Evolutionary conservation across 768 basidiomycete genomes (phyloP).

Genomic region (Russula sp.): DNA sequence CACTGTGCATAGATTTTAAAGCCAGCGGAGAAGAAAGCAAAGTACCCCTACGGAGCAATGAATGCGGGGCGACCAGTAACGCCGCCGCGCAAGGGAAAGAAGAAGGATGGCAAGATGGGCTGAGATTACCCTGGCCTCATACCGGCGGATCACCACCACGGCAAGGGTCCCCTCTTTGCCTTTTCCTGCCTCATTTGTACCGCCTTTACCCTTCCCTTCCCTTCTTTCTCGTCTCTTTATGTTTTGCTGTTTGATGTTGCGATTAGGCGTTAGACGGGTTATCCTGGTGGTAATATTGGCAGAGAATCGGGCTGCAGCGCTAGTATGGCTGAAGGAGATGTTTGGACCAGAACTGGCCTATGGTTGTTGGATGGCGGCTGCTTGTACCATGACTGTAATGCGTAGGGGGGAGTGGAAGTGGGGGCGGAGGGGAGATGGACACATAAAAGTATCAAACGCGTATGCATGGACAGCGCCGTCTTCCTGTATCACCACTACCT

Average conservation of each 20-base stretch:
- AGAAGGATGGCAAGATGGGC: conserved; percentile 78
- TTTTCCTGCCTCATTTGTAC: conserved; percentile 15
- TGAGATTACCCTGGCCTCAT: conserved; percentile 18
- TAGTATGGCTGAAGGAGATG: conserved; percentile 14
- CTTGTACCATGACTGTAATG: conserved; percentile 20
- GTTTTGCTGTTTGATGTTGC: conserved; percentile 19
- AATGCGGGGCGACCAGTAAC: conserved; percentile 86
- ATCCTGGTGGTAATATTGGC: conserved; percentile 20
- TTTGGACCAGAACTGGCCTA: conserved; percentile 10
- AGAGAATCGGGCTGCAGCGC: conserved; percentile 16
- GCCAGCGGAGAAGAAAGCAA: conserved; percentile 97
- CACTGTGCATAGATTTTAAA: conserved; percentile 71
- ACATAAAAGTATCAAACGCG: conserved; percentile 20
- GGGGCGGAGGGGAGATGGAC: conserved; percentile 12
- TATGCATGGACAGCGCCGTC: conserved; percentile 17
- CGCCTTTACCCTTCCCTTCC: conserved; percentile 14
- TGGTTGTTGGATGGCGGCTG: conserved; percentile 8
- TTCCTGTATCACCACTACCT: conserved; percentile 14
- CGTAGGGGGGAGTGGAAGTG: conserved; percentile 12
- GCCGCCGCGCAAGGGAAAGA: conserved; percentile 96
- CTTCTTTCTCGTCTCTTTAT: conserved; percentile 10
- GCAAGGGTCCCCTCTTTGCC: not conserved
- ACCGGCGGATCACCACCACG: conserved; percentile 7
- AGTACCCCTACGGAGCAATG: conserved; percentile 83
- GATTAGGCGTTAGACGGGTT: conserved; percentile 20